These are phyloP conservation scores for Butyriboletus loyo DNA, from an alignment of 768 basidiomycete genomes.

Conservation along the genomic window DNA sequence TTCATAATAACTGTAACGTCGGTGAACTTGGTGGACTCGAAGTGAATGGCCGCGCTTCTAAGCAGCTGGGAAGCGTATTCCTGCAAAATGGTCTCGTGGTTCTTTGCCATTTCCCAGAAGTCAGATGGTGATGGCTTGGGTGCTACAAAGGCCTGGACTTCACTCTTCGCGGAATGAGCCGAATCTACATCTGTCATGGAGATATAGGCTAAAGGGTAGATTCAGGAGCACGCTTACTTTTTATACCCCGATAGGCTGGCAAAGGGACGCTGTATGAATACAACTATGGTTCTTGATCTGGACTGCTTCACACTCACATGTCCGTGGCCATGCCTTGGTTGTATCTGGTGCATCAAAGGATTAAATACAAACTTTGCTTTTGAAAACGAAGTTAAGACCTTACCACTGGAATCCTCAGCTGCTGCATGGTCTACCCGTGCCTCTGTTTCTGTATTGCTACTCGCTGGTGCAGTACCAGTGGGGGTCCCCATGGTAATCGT, in stretches of 20 bases:
- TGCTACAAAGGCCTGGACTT: neutral
- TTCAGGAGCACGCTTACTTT: neutral
- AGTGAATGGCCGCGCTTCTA: neutral
- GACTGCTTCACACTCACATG: neutral
- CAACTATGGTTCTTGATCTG: neutral
- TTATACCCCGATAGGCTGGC: neutral
- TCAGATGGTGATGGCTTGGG: neutral
- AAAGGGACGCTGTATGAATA: neutral
- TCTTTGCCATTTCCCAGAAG: conserved; percentile 11
- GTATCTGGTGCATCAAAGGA: neutral
- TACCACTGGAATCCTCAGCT: neutral
- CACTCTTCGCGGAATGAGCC: neutral
- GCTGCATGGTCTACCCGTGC: neutral
- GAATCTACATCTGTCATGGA: neutral
- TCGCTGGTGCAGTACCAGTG: neutral
- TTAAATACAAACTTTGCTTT: no score
- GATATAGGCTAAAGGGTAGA: neutral
- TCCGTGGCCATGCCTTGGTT: neutral
- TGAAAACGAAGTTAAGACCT: neutral
- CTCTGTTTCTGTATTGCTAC: neutral
- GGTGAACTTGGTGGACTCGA: conserved; percentile 4
- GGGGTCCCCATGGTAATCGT: no score
- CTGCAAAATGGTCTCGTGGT: neutral
- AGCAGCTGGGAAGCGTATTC: conserved; percentile 7
- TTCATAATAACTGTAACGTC: conserved; percentile 4